Evolutionary conservation across 495 filamentous ascomycete genomes (phyloP), one percentile per base, ranked within the genome.

Genomic region (Aspergillus incahuasiensis): DNA sequence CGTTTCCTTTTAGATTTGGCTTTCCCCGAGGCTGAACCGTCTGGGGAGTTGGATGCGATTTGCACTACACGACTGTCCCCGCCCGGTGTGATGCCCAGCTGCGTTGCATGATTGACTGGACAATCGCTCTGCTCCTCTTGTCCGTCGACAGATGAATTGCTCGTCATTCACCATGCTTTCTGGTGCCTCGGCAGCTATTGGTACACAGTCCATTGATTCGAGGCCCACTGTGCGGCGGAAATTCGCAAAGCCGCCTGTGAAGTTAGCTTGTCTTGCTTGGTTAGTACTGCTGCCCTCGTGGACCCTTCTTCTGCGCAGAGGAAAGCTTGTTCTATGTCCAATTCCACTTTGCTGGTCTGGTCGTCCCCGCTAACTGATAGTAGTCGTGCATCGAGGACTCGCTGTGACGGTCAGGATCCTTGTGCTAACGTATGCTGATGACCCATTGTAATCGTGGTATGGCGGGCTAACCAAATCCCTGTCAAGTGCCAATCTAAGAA

Each of bases 201-300:
- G 32, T 6, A 65, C 63, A 60, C 57, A 62, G 47, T 53, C 63
- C 49, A 60, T 58, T 39, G 21, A 41, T 28, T 48, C 63, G 41
- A 57, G 54, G 47, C 60, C 63, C 55, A 52, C 59, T 18, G 59
- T 65, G 61, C 72, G 74, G 59, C 76, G 74, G 70, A 77, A 76
- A 60, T 77, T 77, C 56, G 73, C 74, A 48, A 75, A 76, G 68
- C 82, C 82, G 34, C 82, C 82, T n/a, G 81, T 84, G 21, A 85
- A 85, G 66, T 75, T 82, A 61, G 82, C 81, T 20, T 85, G 82
- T 19, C 16, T 28, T 28, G 25, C 25, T 28, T n/a, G n/a, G n/a
- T n/a, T n/a, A n/a, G n/a, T n/a, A n/a, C n/a, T n/a, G n/a, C n/a
- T n/a, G n/a, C n/a, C n/a, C n/a, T n/a, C 50, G 28, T 21, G 16